Conservation (phyloP, 768 basidiomycete genomes). For the Tremella fuciformis region DNA sequence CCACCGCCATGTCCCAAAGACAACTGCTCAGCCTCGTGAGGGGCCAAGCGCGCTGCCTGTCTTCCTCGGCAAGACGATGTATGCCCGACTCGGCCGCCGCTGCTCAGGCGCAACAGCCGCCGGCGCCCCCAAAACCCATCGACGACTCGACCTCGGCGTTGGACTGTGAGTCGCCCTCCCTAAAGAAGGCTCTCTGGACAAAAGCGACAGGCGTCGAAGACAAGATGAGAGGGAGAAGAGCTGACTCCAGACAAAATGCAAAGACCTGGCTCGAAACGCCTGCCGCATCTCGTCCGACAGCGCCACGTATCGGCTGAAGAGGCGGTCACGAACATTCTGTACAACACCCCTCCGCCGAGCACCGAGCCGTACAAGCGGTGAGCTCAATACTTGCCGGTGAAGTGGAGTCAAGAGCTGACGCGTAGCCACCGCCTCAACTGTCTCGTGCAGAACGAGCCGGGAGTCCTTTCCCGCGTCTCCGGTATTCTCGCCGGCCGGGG, state of each 20-base stretch:
- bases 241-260: conserved; percentile 45
- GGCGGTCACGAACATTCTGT: conserved; percentile 94
- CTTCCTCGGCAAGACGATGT: not conserved
- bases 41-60: not conserved
- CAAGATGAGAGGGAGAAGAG: not conserved
- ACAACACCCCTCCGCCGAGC: conserved; percentile 90
- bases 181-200: too few relatives aligned
- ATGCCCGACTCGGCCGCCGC: not conserved
- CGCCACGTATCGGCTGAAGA: conserved; percentile 83
- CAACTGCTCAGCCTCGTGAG: conserved; percentile 4
- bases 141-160: conserved; percentile 92
- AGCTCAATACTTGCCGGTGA: conserved; percentile 12
- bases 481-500: conserved; percentile 95
- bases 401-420: not conserved
- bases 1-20: conserved; percentile 1
- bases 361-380: conserved; percentile 68
- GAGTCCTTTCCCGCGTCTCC: conserved; percentile 96
- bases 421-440: conserved; percentile 90
- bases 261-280: conserved; percentile 23
- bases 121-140: conserved; percentile 58
- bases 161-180: conserved; percentile 59
- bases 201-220: too few relatives aligned
- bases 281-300: conserved; percentile 61
- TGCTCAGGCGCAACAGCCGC: conserved; percentile 5
- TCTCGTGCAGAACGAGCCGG: conserved; percentile 98